Evolutionary conservation across 176 grass and related monocot species (phyloP), one percentile per base, ranked within the genome.

Genomic region (Puya raimondii): DNA sequence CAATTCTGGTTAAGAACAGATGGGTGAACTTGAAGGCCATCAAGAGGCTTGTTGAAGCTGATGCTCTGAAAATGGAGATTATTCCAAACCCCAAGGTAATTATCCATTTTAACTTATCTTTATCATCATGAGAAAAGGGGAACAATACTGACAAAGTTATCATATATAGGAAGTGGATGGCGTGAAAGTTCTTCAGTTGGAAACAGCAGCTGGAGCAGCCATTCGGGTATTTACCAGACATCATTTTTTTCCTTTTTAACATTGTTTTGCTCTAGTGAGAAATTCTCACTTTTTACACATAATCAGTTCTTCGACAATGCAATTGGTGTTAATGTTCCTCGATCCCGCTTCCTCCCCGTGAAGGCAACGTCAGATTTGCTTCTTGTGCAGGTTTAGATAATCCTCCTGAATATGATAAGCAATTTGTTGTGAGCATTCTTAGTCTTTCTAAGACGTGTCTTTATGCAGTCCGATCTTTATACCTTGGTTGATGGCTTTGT

Each of bases 61-160:
- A 97, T 80, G 89, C 89, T 53, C 89, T 97, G 50, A 92, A 97
- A 77, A 97, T 97, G 94, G 94, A 97, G 77, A 93, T 97, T 26
- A 97, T 97, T 84, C 93, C 89, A 27, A 99, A 97, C 69, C 93
- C 89, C 16, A 97, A 97, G 86, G 93, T 89, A 72, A 18, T 59
- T 12, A 49, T 2, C 27, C 16, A 14, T 66, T 7, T 18, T 58
- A 58, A 6, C 14, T n/a, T 17, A 47, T 48, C 53, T 12, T 48
- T 3, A 57, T 10, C 16, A 10, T 29, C 52, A 58, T n/a, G 13
- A 58, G 18, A 58, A n/a, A 0, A 58, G 9, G 18, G 18, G 18
- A 49, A 70, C 1, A 61, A 23, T 72, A 11, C 14, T 61, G 13
- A 67, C 58, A 64, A 64, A 50, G 18, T 23, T 59, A 73, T 9